Conservation (phyloP, 768 basidiomycete genomes). For the Podaxis rugospora region DNA sequence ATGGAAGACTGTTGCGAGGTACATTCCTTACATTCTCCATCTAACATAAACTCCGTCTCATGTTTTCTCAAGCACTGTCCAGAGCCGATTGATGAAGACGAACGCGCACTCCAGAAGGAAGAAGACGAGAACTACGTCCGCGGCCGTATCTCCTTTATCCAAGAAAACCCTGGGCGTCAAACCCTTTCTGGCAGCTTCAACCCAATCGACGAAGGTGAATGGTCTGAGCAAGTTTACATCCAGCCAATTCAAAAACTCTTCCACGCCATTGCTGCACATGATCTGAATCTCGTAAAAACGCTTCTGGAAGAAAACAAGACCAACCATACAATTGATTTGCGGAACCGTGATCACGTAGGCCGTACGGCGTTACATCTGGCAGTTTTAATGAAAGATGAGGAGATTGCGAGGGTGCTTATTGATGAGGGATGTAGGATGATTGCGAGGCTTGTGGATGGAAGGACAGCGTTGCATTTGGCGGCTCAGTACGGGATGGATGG, state of each 20-base stretch:
- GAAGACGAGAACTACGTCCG: conserved; percentile 52
- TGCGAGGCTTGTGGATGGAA: conserved; percentile 51
- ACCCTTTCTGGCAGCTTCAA: conserved; percentile 60
- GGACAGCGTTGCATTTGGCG: conserved; percentile 52
- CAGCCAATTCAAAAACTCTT: conserved; percentile 52
- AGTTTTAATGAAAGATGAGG: conserved; percentile 39
- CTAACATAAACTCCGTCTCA: neutral
- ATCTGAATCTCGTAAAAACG: conserved; percentile 23
- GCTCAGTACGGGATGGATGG: conserved; percentile 39
- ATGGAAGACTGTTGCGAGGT: conserved; percentile 63
- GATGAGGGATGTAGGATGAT: conserved; percentile 54
- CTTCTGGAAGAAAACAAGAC: conserved; percentile 36
- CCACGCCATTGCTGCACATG: conserved; percentile 43
- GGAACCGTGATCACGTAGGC: conserved; percentile 58
- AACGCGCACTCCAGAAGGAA: conserved; percentile 43
- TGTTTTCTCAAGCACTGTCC: conserved; percentile 42
- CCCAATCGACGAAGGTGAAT: conserved; percentile 64
- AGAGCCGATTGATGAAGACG: conserved; percentile 50
- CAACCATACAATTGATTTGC: conserved; percentile 34
- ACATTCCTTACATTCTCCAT: neutral
- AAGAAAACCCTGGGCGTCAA: conserved; percentile 59
- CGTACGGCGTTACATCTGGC: conserved; percentile 58
- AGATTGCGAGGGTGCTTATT: conserved; percentile 47
- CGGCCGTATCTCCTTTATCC: conserved; percentile 50
- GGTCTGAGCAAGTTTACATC: conserved; percentile 59